Base-by-base conservation (phyloP, 352 stramenopile genomes). In the Pythium brassicae region DNA sequence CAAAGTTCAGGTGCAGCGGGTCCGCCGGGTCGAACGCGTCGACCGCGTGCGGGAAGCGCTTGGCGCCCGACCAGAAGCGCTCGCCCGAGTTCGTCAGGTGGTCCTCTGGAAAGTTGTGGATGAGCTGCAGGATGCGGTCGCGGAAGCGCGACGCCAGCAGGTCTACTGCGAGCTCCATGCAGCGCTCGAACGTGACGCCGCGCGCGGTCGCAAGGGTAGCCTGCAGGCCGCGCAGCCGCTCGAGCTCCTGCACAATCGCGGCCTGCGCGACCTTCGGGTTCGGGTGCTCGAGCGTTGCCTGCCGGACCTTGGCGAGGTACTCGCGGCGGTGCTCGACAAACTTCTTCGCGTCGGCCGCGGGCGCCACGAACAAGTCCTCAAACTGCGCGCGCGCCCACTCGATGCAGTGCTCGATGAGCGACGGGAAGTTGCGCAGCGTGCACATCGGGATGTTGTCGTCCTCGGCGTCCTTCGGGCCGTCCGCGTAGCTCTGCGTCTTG, bases 401-500 rank as follows among this genome's bases (percentile, higher is more conserved):
- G 62, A 99, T 99, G 67, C 96, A 99, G 80, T 99, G 98, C 44
- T 94, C 84, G 53, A 92, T 94, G 8, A 94, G 64, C n/a, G 82
- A 92, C 27, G 97, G 97, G 64, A 99, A 99, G 82, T 99, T 99
- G 65, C 98, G 98, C 43, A 99, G 74, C 6, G 97, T 99, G 70
- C 97, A 99, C 64, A 99, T 97, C 22, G 97, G 97, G 64, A 99
- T 99, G 49, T 89, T 96, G 66, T 99, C 98, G 67, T 99, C 97
- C 34, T 97, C 94, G 47, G 95, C 96, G 75, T 99, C 97, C 62
- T 97, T 95, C 7, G 94, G 97, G 1, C 84, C 84, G 61, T 94
- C 90, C 73, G 57, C 95, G 64, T 99, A 99, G 68, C 97, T 98
- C 62, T 91, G 81, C 23, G 84, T 94, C 68, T 89, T 88, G 71